phyloP scores from a whole-genome alignment of 352 stramenopile genomes.

The Phytophthora tubulina region DNA sequence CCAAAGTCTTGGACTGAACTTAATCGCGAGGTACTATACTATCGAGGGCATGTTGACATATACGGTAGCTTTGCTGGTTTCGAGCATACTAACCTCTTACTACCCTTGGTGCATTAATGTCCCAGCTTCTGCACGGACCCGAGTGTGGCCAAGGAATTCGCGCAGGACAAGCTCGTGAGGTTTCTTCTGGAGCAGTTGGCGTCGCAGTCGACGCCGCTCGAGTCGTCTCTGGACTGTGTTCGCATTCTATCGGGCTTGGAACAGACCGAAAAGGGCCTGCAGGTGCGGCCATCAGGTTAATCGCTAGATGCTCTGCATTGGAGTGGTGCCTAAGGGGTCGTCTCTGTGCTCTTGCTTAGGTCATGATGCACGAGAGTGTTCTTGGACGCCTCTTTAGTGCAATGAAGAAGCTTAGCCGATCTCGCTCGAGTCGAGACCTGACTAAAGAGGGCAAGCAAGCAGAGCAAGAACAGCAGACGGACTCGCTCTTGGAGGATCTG shows the following conservation, averaged over 20 bases:
- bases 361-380: conserved; percentile 55
- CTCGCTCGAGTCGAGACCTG: conserved; percentile 31
- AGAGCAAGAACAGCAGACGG: conserved; percentile 29
- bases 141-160: conserved; percentile 59
- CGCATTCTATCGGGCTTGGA: conserved; percentile 56
- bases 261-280: conserved; percentile 56
- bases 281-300: conserved; percentile 38
- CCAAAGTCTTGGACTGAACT: conserved; percentile 77
- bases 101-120: conserved; percentile 12
- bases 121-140: conserved; percentile 74
- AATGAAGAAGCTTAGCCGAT: conserved; percentile 56
- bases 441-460: conserved; percentile 30
- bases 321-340: conserved; percentile 27
- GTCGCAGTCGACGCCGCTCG: conserved; percentile 26
- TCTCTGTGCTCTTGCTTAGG: conserved; percentile 44
- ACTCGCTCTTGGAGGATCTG: conserved; percentile 42
- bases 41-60: not conserved
- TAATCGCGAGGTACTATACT: conserved; percentile 75
- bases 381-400: conserved; percentile 57
- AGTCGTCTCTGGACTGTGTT: conserved; percentile 63
- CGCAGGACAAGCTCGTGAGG: conserved; percentile 66
- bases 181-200: conserved; percentile 69
- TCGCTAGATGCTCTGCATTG: conserved; percentile 33
- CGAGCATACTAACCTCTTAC: conserved; percentile 1
- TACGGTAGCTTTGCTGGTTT: not conserved